Base-by-base conservation (phyloP, 2,329 filamentous ascomycete genomes). In the Hirsutella rhossiliensis region DNA sequence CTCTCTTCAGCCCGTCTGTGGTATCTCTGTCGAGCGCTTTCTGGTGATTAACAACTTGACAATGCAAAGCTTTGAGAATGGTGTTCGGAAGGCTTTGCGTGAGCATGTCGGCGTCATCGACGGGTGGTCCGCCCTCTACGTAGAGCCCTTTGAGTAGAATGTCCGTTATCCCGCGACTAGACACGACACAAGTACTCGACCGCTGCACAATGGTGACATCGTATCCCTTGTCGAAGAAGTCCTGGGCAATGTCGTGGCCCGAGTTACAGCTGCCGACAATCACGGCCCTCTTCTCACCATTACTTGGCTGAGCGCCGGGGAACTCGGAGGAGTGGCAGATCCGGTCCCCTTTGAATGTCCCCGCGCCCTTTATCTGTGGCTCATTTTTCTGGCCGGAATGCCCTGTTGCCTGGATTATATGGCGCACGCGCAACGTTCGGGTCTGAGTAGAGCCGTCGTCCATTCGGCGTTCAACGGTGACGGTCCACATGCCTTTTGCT, bases 191-290 rank as follows among this genome's bases (percentile, higher is more conserved):
- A 0, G 83, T 85, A 8, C 71, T 75, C 1, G 74, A 78, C 4
- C 82, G 72, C 59, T 87, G 83, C 0, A 87, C 70, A 58, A 87
- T 80, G 0, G 82, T 86, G 1, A 84, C 74, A 3, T 76, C 65
- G 48, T 79, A 80, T 0, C 82, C 82, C 41, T 78, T 76, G 51
- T 84, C 79, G 31, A 74, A 69, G 52, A 72, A 84, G 48, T 84
- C 78, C 45, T 84, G 80, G 0, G 78, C 75, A 44, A 84, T 84
- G 49, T 85, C 82, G 51, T 83, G 78, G 6, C 69, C 78, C 0
- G 78, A 82, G 58, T 84, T 85, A 58, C 80, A 82, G 2, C 75
- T 78, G 2, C 82, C 82, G 0, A 86, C 68, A 0, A 87, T 73
- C 2, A 84, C 62, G 0, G 76, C 80, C 47, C 75, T 80, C 55